Evolutionary conservation across 2,329 filamentous ascomycete genomes (phyloP).

Genomic region (Chaetomium strumarium): DNA sequence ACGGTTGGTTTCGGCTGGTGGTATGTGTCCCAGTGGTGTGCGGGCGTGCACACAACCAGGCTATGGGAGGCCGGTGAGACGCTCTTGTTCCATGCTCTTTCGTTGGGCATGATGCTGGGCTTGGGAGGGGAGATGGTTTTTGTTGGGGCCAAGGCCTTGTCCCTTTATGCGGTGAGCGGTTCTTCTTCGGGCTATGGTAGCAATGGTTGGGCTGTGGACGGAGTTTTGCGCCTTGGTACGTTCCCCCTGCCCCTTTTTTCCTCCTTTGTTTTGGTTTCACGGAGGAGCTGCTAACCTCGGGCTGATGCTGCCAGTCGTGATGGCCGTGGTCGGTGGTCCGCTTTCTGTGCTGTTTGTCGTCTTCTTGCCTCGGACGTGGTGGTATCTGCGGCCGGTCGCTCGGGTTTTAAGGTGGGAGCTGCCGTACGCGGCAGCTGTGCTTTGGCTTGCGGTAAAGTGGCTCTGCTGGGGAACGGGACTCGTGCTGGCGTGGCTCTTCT

Average conservation of each 20-base stretch:
- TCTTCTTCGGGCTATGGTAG: background rate
- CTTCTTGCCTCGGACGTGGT: background rate
- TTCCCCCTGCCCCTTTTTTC: background rate
- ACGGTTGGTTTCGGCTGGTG: slow-evolving; percentile 7
- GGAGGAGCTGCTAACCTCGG: background rate
- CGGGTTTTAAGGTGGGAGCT: background rate
- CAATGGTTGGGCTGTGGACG: background rate
- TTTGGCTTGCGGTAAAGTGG: background rate
- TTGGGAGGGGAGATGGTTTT: background rate
- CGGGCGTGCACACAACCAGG: too few relatives aligned
- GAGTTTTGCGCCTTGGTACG: background rate
- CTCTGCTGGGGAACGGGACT: background rate
- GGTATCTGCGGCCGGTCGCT: background rate
- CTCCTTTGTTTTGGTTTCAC: background rate
- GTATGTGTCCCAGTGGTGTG: background rate
- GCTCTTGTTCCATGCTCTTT: slow-evolving; percentile 8
- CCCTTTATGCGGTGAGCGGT: too few relatives aligned
- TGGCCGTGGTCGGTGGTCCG: background rate
- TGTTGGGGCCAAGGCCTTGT: background rate
- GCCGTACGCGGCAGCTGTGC: background rate
- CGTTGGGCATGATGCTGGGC: background rate
- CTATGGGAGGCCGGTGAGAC: slow-evolving; percentile 1
- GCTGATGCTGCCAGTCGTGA: background rate
- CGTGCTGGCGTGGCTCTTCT: background rate
- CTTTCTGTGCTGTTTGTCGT: background rate